Conservation (phyloP, 257 asterid genomes). For the Solanum sejunctum region DNA sequence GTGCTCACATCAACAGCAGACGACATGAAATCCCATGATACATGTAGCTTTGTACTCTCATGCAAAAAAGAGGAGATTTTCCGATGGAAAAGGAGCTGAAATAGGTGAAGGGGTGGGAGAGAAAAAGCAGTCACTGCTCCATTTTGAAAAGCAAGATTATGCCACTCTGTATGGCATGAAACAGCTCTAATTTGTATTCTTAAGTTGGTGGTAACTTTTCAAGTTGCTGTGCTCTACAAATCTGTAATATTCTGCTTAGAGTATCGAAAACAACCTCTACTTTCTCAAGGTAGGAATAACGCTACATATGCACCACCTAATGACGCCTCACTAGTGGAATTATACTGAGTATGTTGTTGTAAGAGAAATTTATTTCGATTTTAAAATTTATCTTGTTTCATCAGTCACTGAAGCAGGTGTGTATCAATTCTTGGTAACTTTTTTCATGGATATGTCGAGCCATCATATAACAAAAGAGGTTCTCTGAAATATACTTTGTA, state of each 20-base stretch:
- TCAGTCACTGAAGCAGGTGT: background rate
- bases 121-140: background rate
- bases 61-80: background rate
- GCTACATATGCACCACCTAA: background rate
- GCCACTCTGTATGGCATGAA: background rate
- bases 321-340: background rate
- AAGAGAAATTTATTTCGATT: background rate
- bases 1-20: conserved; percentile 56
- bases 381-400: background rate
- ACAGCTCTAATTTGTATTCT: background rate
- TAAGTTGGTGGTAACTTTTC: background rate
- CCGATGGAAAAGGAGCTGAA: background rate
- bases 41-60: background rate
- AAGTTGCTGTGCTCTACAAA: background rate
- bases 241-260: background rate
- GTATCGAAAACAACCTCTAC: background rate
- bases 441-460: background rate
- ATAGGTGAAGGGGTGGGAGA: background rate
- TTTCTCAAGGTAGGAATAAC: background rate
- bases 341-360: background rate
- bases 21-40: background rate
- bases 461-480: background rate
- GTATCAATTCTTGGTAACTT: background rate
- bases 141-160: background rate
- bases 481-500: background rate